Evolutionary conservation across 768 basidiomycete genomes (phyloP).

Genomic region (Boletus edulis): DNA sequence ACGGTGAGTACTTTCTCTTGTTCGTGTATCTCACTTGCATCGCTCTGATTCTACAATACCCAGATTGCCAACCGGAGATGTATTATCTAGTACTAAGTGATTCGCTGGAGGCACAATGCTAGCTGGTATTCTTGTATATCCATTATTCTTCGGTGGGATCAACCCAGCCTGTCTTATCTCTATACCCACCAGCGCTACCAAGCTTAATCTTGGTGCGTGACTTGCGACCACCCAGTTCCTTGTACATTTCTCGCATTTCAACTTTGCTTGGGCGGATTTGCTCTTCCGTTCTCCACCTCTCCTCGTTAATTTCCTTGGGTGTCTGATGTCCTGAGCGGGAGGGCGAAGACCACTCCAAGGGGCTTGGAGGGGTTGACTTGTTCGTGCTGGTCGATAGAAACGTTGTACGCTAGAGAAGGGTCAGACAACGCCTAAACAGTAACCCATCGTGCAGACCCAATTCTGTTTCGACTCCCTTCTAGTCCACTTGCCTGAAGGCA

Average conservation of each 20-base stretch:
- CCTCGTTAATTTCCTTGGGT: slow-evolving; percentile 75
- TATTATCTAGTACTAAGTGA: no score
- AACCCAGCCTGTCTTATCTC: slow-evolving; percentile 82
- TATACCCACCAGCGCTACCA: slow-evolving; percentile 55
- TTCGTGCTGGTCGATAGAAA: slow-evolving; percentile 40
- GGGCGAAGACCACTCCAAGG: slow-evolving; percentile 51
- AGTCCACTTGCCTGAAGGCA: slow-evolving; percentile 87
- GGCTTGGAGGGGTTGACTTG: slow-evolving; percentile 39
- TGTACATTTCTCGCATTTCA: slow-evolving; percentile 91
- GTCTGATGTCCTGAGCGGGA: slow-evolving; percentile 67
- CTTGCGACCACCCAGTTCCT: slow-evolving; percentile 86
- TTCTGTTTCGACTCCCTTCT: slow-evolving; percentile 92
- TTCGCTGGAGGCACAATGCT: no score
- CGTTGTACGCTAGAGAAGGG: slow-evolving; percentile 47
- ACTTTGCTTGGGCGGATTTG: slow-evolving; percentile 62
- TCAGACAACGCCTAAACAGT: slow-evolving; percentile 11
- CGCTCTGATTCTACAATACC: no score
- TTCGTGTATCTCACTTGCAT: no score
- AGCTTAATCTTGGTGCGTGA: slow-evolving; percentile 71
- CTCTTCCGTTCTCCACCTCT: slow-evolving; percentile 62
- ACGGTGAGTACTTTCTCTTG: no score
- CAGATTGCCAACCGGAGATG: no score
- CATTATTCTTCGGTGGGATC: slow-evolving; percentile 32
- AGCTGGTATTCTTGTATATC: no score
- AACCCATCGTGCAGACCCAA: slow-evolving; percentile 50